Evolutionary conservation across 495 filamentous ascomycete genomes (phyloP), one percentile per base, ranked within the genome.

Genomic region (Neurospora sp.): DNA sequence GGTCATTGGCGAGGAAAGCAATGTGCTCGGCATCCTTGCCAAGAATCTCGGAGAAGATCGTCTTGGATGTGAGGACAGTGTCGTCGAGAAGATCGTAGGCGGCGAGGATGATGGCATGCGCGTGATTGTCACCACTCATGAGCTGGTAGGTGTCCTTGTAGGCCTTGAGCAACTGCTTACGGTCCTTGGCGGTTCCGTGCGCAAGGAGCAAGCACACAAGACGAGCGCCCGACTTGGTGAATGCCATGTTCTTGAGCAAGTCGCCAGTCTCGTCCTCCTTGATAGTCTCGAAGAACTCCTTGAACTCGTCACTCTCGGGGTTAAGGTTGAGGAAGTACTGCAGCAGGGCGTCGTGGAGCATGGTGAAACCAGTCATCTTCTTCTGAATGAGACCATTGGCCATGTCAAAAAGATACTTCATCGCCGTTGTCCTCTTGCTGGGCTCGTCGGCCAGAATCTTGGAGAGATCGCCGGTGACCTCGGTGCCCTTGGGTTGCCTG

Each of bases 291-390:
- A 97, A 84, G 78, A 96, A 98, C 75, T 97, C 94, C 45, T 87
- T 92, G 45, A 91, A 86, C 79, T 97, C 95, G 48, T 89, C 88
- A 76, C 88, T 92, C 22, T 90, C 93, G 14, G 89, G 85, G 69
- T 90, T 91, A 65, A 89, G 88, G 78, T 91, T 94, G 68, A 93
- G 85, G 82, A 94, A 96, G 80, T 98, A 98, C 79, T 99, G 94
- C 68, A 98, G 88, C 95, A 98, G 97, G 27, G 96, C 96, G 75
- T 96, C 95, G 81, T 99, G 96, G 6, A 98, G 87, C 85, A 98
- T 94, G 1, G 94, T 97, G 82, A 98, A 99, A 8, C 92, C 94
- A 16, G 94, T 95, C 76, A 93, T 89, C 83, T 96, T 94, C 87
- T 99, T 99, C 83, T 98, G 94, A 70, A 98, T 86, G 31, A 98